Percentiles rank a stretch among this genome's conserved stretches.
These are phyloP conservation scores for Colletotrichum aenigma DNA, from an alignment of 2,329 filamentous ascomycete species.

Conservation along the genomic window DNA sequence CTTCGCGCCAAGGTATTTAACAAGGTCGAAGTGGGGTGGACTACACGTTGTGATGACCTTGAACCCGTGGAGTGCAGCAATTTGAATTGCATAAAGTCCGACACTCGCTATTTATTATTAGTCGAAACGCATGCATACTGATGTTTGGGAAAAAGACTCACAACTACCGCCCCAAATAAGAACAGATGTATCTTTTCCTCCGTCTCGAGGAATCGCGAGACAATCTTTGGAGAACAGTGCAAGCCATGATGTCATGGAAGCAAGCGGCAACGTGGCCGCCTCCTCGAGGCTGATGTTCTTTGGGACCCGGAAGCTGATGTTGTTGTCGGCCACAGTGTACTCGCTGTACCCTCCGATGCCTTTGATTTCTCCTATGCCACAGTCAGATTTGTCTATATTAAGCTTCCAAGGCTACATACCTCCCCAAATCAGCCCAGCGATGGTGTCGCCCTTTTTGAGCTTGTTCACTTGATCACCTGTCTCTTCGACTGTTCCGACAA, in stretches of 20 bases:
- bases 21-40: constrained; percentile 32
- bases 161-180: constrained; percentile 50
- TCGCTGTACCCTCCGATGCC: constrained; percentile 42
- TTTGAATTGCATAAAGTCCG: constrained; percentile 38
- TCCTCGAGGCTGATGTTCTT: constrained; percentile 28
- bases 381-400: background rate
- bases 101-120: constrained; percentile 33
- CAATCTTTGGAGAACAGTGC: constrained; percentile 41
- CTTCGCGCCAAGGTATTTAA: constrained; percentile 34
- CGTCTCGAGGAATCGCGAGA: constrained; percentile 32
- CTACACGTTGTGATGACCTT: constrained; percentile 39
- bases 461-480: constrained; percentile 27
- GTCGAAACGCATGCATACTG: background rate
- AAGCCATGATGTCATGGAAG: constrained; percentile 40
- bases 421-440: constrained; percentile 32
- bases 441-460: constrained; percentile 22
- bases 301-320: constrained; percentile 43
- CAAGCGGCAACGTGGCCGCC: constrained; percentile 43
- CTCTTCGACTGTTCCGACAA: constrained; percentile 36
- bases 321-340: constrained; percentile 43
- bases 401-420: constrained; percentile 12
- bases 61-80: constrained; percentile 35
- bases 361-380: constrained; percentile 25
- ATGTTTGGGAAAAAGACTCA: constrained; percentile 18
- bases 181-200: constrained; percentile 23